Base-by-base conservation (phyloP, 106 monocot species). In the Dactylorhiza incarnata region DNA sequence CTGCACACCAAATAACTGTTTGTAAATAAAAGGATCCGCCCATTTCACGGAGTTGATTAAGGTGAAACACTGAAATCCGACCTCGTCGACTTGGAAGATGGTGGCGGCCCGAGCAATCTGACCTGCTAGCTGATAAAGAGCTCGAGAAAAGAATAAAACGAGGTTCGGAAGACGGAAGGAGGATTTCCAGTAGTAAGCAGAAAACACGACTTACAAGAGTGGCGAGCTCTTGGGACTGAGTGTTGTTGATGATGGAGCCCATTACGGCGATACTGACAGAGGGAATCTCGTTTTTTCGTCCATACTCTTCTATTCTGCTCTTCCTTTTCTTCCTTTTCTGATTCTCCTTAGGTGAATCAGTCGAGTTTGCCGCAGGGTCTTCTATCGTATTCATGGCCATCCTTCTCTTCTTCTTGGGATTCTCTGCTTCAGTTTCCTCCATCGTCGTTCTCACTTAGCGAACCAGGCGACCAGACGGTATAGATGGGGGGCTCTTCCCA, bases 1-100 rank as follows among this genome's bases (percentile, higher is more conserved):
- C 95, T 95, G 80, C 53, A 68, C 49, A 81, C 5, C 83, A 49
- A 68, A 76, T 2, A 77, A 48, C 20, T n/a, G 44, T 78, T 44
- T 66, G 49, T 74, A 22, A 80, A 12, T 48, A 77, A 49, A 62
- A 48, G 4, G 46, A 37, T 63, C 16, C 63, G 74, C 66, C 53
- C 53, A 53, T 37, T 73, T 7, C 4, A 24, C 63, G 29, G 29
- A 29, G 10, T 29, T 29, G 12, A 26, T 65, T 29, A 25, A 48
- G 74, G 9, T 1, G 55, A 74, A 29, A 29, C 6, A 12, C 4
- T 45, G 22, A 50, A 66, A 20, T 20, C 43, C 43, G 11, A 93
- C 96, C 97, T 99, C 97, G 45, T 99, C 89, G 7, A 99, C 85
- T 37, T 91, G 84, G 74, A 99, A 99, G 59, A 99, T 89, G 79